phyloP scores from a whole-genome alignment of 495 filamentous ascomycete species.

The Usnea hakonensis region DNA sequence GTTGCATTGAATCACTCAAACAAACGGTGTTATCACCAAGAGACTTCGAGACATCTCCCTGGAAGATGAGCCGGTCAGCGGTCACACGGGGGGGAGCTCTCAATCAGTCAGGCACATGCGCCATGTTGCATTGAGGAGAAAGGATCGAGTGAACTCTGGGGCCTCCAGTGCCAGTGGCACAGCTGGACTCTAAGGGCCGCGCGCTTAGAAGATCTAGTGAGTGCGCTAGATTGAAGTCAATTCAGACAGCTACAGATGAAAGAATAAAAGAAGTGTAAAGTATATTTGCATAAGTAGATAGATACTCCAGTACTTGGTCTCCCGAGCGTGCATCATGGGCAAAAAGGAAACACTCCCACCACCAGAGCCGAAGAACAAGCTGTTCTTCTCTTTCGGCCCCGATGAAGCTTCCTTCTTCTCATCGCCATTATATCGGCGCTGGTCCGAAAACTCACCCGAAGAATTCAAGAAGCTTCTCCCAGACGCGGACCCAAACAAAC shows the following conservation, averaged over 20 bases:
- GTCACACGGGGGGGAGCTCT: no score
- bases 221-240: background rate
- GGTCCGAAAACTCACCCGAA: background rate
- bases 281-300: background rate
- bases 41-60: no score
- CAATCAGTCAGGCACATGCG: no score
- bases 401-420: background rate
- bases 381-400: background rate
- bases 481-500: background rate
- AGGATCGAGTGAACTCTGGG: no score
- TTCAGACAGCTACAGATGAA: background rate
- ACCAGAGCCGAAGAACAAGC: constrained; percentile 2
- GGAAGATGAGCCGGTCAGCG: no score
- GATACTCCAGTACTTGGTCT: background rate
- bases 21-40: no score
- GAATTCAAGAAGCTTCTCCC: background rate
- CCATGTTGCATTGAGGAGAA: no score
- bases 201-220: background rate
- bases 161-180: no score
- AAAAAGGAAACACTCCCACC: background rate
- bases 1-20: no score
- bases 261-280: no score
- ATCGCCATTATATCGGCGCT: background rate
- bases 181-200: no score
- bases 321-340: background rate